Conservation (phyloP, 495 filamentous ascomycete genomes). For the Neurospora intermedia region DNA sequence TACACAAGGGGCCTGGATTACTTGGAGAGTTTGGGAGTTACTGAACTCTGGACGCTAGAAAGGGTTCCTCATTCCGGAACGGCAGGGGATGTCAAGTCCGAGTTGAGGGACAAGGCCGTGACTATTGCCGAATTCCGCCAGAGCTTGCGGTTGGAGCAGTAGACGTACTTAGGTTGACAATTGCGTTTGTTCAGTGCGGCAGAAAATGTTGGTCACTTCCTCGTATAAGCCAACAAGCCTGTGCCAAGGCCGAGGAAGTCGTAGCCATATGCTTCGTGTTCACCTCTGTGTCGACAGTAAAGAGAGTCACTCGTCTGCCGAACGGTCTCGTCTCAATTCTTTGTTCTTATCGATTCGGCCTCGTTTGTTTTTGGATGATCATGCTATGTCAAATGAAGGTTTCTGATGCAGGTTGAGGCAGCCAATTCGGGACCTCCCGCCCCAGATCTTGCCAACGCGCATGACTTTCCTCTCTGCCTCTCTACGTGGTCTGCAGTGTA, state of each 20-base stretch:
- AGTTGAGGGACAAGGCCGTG: slow-evolving; percentile 24
- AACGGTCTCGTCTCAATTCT: neutral
- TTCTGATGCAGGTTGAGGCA: neutral
- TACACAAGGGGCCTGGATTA: slow-evolving; percentile 45
- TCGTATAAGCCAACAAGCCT: neutral
- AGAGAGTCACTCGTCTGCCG: neutral
- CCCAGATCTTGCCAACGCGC: neutral
- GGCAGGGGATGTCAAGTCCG: slow-evolving; percentile 9
- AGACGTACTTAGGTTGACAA: neutral
- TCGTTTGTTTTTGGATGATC: neutral
- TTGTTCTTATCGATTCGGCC: neutral
- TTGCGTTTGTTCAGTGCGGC: neutral
- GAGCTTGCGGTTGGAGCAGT: slow-evolving; percentile 15
- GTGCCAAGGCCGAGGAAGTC: too few species aligned
- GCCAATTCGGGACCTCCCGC: neutral
- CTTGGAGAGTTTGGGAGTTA: slow-evolving; percentile 36
- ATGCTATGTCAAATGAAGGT: neutral
- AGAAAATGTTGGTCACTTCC: neutral
- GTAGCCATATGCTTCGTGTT: neutral
- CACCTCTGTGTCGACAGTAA: neutral
- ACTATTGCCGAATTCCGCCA: slow-evolving; percentile 20
- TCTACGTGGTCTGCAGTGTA: neutral
- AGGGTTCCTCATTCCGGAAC: slow-evolving; percentile 12
- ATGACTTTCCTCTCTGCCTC: neutral
- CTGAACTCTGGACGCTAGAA: slow-evolving; percentile 38